These are phyloP conservation scores for Irpex rosettiformis DNA, from an alignment of 1,284 basidiomycete genomes.

Conservation along the genomic window DNA sequence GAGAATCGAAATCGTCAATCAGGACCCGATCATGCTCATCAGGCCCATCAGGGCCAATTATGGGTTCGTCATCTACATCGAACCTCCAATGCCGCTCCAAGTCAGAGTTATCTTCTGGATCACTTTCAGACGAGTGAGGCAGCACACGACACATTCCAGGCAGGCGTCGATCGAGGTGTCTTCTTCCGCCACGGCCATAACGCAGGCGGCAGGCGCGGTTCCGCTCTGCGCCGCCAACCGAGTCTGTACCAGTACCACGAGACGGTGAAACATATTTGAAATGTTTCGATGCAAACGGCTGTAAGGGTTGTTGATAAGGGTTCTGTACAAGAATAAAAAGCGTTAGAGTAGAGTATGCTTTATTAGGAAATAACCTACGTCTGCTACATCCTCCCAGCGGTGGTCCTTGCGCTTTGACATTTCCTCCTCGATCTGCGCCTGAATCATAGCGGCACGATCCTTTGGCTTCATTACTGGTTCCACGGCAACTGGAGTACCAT, in stretches of 20 bases:
- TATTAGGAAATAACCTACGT: constrained; percentile 43
- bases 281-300: constrained; percentile 48
- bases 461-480: constrained; percentile 57
- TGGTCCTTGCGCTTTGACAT: constrained; percentile 71
- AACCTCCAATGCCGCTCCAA: constrained; percentile 67
- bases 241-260: constrained; percentile 33
- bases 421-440: constrained; percentile 65
- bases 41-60: constrained; percentile 53
- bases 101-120: constrained; percentile 29
- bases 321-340: constrained; percentile 40
- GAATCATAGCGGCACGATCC: constrained; percentile 63
- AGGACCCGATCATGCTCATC: constrained; percentile 68
- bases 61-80: constrained; percentile 60
- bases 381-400: constrained; percentile 84
- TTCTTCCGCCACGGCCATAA: constrained; percentile 76
- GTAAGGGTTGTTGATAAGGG: constrained; percentile 53
- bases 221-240: constrained; percentile 31
- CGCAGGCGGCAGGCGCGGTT: constrained; percentile 67
- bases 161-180: constrained; percentile 74
- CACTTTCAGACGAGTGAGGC: constrained; percentile 20
- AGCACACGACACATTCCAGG: constrained; percentile 8
- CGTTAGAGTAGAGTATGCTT: constrained; percentile 2
- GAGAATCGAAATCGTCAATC: constrained; percentile 65
- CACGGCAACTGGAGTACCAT: constrained; percentile 38
- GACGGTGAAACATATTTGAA: constrained; percentile 57